Evolutionary conservation across 345 rosid genomes (phyloP).

Genomic region (Microcos paniculata): DNA sequence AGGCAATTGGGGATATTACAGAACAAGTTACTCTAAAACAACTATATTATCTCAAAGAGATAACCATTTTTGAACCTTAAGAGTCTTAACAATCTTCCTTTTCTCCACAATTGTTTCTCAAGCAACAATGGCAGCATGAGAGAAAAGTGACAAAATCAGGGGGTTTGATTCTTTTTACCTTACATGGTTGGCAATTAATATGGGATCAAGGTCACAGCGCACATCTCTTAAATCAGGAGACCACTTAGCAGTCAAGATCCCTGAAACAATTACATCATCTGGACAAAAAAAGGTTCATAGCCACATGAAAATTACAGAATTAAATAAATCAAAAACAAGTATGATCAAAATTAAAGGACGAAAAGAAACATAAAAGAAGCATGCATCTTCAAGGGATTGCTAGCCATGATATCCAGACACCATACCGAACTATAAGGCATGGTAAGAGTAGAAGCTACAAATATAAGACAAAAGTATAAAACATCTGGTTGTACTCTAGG

Average conservation of each 20-base stretch:
- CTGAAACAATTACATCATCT: conserved; percentile 91
- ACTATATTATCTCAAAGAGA: neutral
- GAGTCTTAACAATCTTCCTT: neutral
- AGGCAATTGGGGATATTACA: neutral
- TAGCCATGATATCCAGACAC: neutral
- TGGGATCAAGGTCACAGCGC: conserved; percentile 91
- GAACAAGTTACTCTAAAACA: neutral
- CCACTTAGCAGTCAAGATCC: conserved; percentile 90
- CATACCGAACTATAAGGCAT: neutral
- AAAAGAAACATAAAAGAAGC: neutral
- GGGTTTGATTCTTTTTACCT: conserved; percentile 46
- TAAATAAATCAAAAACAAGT: conserved; percentile 5
- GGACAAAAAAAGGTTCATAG: conserved; percentile 18
- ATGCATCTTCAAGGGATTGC: neutral
- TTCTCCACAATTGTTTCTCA: neutral
- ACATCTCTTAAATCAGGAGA: conserved; percentile 91
- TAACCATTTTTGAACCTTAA: neutral
- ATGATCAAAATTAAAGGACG: neutral
- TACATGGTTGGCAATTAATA: conserved; percentile 77
- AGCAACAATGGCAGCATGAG: neutral
- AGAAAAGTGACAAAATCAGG: conserved; percentile 3
- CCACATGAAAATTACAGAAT: conserved; percentile 1
- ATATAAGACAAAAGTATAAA: neutral
- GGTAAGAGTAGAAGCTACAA: neutral
- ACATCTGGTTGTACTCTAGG: neutral